phyloP scores from a whole-genome alignment of 208 protist species.

The Naegleria lovaniensis region DNA sequence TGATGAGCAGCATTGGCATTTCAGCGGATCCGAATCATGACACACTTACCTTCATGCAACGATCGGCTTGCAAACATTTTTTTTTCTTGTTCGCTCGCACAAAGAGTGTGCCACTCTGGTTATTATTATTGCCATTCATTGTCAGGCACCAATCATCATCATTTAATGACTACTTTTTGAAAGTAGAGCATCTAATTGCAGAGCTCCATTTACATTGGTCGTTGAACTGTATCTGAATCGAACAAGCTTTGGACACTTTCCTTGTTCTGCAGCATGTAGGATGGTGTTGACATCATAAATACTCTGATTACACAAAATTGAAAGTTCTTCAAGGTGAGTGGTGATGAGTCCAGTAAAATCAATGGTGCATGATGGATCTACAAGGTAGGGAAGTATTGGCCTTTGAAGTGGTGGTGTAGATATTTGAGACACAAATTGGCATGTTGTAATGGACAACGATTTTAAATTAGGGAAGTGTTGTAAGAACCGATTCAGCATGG shows the following conservation, averaged over 20 bases:
- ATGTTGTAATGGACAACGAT: background rate
- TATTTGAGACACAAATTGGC: background rate
- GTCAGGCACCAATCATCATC: no score
- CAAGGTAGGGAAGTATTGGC: background rate
- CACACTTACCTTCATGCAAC: background rate
- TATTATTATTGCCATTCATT: no score
- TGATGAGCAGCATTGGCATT: no score
- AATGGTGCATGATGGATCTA: background rate
- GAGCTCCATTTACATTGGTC: background rate
- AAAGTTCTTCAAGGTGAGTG: background rate
- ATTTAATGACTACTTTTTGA: no score
- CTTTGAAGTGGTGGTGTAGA: background rate
- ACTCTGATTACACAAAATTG: background rate
- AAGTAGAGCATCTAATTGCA: background rate
- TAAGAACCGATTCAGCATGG: background rate
- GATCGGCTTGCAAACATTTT: conserved; percentile 1
- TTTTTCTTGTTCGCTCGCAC: no score
- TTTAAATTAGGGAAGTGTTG: background rate
- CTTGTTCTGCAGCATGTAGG: background rate
- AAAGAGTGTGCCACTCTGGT: no score
- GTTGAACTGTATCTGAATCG: background rate
- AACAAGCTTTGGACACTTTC: background rate
- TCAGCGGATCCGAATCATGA: no score
- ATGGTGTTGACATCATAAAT: background rate
- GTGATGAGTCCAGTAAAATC: background rate